Evolutionary conservation across 441 rosid species (phyloP).

Genomic region (Mallotus japonicus): DNA sequence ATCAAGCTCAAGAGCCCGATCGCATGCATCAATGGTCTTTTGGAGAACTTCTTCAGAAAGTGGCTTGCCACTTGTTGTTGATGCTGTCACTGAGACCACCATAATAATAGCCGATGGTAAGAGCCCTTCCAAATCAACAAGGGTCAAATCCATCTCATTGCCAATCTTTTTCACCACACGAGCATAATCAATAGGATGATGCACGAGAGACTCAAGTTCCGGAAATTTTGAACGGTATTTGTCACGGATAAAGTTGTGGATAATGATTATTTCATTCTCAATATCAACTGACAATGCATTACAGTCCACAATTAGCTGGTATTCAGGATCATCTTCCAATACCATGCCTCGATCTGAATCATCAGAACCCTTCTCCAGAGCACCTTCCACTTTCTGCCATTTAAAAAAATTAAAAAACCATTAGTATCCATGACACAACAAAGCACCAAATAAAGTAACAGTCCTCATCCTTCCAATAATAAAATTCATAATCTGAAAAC

Average conservation of each 20-base stretch:
- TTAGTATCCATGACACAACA: background rate
- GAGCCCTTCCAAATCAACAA: conserved; percentile 78
- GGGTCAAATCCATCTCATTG: conserved; percentile 78
- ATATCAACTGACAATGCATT: conserved; percentile 81
- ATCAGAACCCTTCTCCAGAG: conserved; percentile 64
- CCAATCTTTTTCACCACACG: conserved; percentile 87
- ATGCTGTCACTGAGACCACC: conserved; percentile 93
- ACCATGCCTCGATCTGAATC: conserved; percentile 53
- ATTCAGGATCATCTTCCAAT: conserved; percentile 88
- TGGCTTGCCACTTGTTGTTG: conserved; percentile 84
- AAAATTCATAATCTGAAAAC: background rate
- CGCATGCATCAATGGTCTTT: conserved; percentile 81
- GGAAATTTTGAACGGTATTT: conserved; percentile 80
- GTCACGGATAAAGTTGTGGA: conserved; percentile 86
- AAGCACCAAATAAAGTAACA: background rate
- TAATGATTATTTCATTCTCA: conserved; percentile 79
- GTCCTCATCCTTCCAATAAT: background rate
- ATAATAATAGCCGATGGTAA: conserved; percentile 80
- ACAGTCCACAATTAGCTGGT: conserved; percentile 88
- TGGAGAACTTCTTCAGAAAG: conserved; percentile 75
- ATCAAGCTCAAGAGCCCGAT: conserved; percentile 81
- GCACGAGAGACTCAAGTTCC: conserved; percentile 86
- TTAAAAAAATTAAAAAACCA: conserved; percentile 5
- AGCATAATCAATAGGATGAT: conserved; percentile 88
- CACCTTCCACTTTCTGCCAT: conserved; percentile 76